These are phyloP conservation scores for Conoideocrella luteorostrata DNA, from an alignment of 2,329 filamentous ascomycete genomes.

Conservation along the genomic window DNA sequence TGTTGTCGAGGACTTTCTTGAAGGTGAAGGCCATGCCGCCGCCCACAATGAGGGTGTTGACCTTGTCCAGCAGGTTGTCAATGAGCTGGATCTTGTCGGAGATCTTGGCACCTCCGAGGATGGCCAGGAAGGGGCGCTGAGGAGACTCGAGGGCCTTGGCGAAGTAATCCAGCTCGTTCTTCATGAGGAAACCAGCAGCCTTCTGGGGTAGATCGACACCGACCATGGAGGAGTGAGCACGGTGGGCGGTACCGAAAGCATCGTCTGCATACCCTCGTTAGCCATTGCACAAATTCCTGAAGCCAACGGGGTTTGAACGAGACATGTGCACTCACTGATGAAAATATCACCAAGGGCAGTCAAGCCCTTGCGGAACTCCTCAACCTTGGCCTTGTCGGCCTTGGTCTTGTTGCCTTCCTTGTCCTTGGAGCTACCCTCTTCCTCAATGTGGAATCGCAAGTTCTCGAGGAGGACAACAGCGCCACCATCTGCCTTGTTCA, in stretches of 20 bases:
- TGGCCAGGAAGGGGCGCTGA: conserved; percentile 93
- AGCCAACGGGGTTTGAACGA: neutral
- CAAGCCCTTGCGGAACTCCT: conserved; percentile 88
- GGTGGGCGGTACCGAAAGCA: conserved; percentile 96
- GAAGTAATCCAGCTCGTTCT: conserved; percentile 99
- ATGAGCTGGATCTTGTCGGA: conserved; percentile 99
- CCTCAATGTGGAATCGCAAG: conserved; percentile 95
- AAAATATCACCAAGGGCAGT: conserved; percentile 93
- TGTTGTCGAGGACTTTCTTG: conserved; percentile 94
- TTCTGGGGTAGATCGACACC: conserved; percentile 93
- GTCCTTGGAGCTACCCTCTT: conserved; percentile 95
- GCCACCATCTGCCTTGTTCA: conserved; percentile 74
- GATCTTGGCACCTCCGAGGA: conserved; percentile 96
- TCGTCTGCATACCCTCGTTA: conserved; percentile 58
- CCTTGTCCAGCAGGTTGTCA: conserved; percentile 97
- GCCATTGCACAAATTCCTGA: conserved; percentile 2
- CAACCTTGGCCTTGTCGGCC: conserved; percentile 89
- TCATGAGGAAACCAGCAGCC: conserved; percentile 96
- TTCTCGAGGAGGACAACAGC: conserved; percentile 92
- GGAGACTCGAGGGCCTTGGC: conserved; percentile 91
- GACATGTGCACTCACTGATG: conserved; percentile 66
- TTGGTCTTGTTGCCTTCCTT: conserved; percentile 94
- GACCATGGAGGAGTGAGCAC: conserved; percentile 99
- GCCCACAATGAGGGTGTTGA: conserved; percentile 93
- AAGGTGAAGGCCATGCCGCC: conserved; percentile 99